These are phyloP conservation scores for Vigna angularis DNA, from an alignment of 306 rosid species.

Conservation along the genomic window DNA sequence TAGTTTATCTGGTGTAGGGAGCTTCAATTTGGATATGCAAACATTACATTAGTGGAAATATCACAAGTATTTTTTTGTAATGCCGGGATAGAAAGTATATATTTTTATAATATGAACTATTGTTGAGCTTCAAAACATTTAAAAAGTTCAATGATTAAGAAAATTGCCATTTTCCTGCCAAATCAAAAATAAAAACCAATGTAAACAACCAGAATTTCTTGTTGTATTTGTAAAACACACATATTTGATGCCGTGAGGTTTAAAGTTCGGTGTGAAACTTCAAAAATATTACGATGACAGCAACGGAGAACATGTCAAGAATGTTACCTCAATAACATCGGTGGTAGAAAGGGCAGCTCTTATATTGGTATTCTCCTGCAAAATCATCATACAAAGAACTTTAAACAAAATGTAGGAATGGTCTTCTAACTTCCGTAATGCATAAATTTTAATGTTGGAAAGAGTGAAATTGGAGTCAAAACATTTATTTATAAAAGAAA, in stretches of 20 bases:
- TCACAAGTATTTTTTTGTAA: not conserved
- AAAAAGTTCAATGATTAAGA: not conserved
- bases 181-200: slow-evolving; percentile 20
- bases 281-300: not conserved
- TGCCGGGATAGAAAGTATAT: not conserved
- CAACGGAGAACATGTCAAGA: slow-evolving; percentile 17
- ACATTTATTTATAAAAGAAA: slow-evolving; percentile 32
- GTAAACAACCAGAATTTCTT: slow-evolving; percentile 22
- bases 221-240: not conserved
- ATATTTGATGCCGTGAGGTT: slow-evolving; percentile 15
- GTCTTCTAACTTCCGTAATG: slow-evolving; percentile 1
- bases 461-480: slow-evolving; percentile 6
- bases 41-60: slow-evolving; percentile 30
- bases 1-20: slow-evolving; percentile 84
- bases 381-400: slow-evolving; percentile 33
- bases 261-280: slow-evolving; percentile 11
- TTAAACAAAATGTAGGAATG: not conserved
- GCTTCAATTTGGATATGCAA: slow-evolving; percentile 60
- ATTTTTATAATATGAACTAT: slow-evolving; percentile 1
- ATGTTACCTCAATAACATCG: slow-evolving; percentile 82
- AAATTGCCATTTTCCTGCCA: slow-evolving; percentile 58
- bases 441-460: slow-evolving; percentile 10
- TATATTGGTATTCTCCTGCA: slow-evolving; percentile 81
- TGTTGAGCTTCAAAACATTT: slow-evolving; percentile 6
- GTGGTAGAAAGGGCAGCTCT: slow-evolving; percentile 77